Evolutionary conservation across 768 basidiomycete genomes (phyloP), one percentile per base, ranked within the genome.

Genomic region (Panaeolus cyanescens): DNA sequence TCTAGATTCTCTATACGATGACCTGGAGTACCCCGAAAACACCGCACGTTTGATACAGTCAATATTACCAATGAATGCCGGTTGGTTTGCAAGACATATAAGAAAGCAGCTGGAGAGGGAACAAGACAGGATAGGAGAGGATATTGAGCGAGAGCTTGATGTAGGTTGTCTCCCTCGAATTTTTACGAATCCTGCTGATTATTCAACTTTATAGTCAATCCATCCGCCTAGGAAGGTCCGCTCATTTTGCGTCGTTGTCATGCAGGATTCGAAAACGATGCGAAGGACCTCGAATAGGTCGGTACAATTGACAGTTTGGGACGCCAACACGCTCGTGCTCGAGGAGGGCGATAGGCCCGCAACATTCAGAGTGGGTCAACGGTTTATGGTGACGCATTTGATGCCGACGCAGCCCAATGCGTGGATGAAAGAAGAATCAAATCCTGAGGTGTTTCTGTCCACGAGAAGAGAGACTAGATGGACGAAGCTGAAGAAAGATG

Each of bases 301-400:
- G 1, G 95, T 88, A 0, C 91, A 92, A 70, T 65, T 98, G 58
- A 95, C 90, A 0, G 83, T 96, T 3, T 95, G 93, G 93, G 92
- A 96, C 67, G 88, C 85, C 2, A 74, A 84, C 3, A 76, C 76
- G 12, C 61, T 90, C 28, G 77, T 75, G 0, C 66, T 78, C n/a
- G 75, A 76, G 22, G 88, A 90, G 63, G 84, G 80, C 4, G 78
- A 72, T n/a, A 68, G 71, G 57, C 68, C 80, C 55, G 79, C 86
- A 32, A 62, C 76, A 4, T 85, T 96, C 62, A 74, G 78, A 42
- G 80, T 81, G 31, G 90, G 92, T 1, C 85, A 89, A 69, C 75
- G 85, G 58, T 95, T 88, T 68, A 67, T 88, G 68, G 92, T 92
- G 4, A 90, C 90, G 19, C 94, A 93, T 69, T 65, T 95, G 59